Evolutionary conservation across 176 grass and related monocot genomes (phyloP), one percentile per base, ranked within the genome.

Genomic region (Rhynchospora breviuscula): DNA sequence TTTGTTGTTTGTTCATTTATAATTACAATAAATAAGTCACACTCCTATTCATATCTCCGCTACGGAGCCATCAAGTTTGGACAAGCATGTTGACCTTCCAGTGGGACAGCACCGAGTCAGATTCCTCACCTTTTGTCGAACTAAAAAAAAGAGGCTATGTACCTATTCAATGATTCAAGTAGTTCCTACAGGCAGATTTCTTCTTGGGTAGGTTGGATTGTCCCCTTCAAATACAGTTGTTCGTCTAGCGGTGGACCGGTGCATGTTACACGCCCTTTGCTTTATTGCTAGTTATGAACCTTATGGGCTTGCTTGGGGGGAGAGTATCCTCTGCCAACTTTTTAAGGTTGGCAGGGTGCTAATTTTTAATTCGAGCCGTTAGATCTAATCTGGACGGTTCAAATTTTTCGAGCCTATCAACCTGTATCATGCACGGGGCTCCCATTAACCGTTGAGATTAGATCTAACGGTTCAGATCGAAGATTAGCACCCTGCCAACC

Each of bases 171-270:
- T 82, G 35, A 63, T 35, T 80, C 8, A 11, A 80, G 22, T 10
- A 59, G 48, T 62, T 79, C 12, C 11, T 78, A 23, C 53, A 80
- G 78, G 56, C 56, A 80, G 5, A 62, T 80, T 6, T 62, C 31
- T 62, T 5, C 9, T 29, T 29, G 0, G 79, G 8, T 63, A 26
- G 79, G 79, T 81, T 81, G 79, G 79, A 3, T 64, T 22, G 79
- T 81, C 79, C 22, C 79, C 26, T 81, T 66, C 78, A 45, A 80
- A 62, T 61, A 60, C n/a, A 62, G 75, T 79, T 22, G 8, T 13
- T 81, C 51, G 13, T 9, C 25, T 19, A 59, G 76, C 76, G 48
- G 54, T 80, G 23, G 23, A 59, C 35, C 62, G 43, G 59, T 66
- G 79, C 10, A 35, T 66, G 79, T 5, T 46, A 40, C 33, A 65